Base-by-base conservation (phyloP, 2,329 filamentous ascomycete species). In the Cadophora gregata region DNA sequence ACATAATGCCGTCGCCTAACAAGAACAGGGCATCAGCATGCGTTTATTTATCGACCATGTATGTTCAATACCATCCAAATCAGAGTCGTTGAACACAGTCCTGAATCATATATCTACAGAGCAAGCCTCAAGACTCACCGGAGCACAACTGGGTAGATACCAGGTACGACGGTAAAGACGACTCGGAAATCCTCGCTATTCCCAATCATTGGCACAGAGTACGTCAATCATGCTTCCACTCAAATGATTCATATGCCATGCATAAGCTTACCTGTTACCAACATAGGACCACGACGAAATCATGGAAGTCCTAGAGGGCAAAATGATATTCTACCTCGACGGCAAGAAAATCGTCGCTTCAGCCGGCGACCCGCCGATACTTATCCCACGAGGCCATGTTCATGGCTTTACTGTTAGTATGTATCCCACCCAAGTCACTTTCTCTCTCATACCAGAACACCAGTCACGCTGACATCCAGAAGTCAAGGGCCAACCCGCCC, bases 141-240 rank as follows among this genome's bases (percentile, higher is more conserved):
- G 61, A 58, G 10, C 59, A 66, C 19, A 66, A 62, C 42, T 69
- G 64, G 67, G 50, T 31, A 16, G 67, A 69, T 2, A 58, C 58
- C 12, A 29, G 48, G 1, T 66, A 64, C 31, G 67, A 69, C 62
- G 67, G 67, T 1, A 55, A 64, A 33, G 53, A 60, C 55, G 67
- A 64, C 4, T 63, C 56, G 12, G 63, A 66, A 8, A 8, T 66
- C 27, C 33, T 68, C 4, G 48, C 48, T n/a, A 59, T 66, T 5
- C 55, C 63, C 4, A 60, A 51, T 29, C 63, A 68, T 47, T 68
- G 63, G 67, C 67, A 68, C 60, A 27, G 31, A 25, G 67, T 67
- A 27, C 21, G 14, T 64, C 36, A 14, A 47, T 47, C 4, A 1
- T 7, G 36, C 12, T 14, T 42, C 6, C 38, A 12, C 14, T 16